Conservation (phyloP, 805 yeast species). For the Ascoidea rubescens region DNA sequence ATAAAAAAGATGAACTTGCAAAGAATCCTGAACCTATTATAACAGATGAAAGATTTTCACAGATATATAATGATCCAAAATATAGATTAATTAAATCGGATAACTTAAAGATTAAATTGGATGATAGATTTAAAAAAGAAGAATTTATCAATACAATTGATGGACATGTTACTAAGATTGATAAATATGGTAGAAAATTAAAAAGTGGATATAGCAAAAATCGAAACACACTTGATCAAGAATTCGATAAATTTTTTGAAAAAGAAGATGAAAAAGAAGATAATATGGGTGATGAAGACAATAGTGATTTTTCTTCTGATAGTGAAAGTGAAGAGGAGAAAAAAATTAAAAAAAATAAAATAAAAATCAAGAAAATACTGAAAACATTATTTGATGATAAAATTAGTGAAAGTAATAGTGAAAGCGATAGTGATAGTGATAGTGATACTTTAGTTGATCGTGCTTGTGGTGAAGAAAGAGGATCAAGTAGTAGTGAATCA, state of each 20-base stretch:
- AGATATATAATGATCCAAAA: constrained; percentile 78
- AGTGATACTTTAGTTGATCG: constrained; percentile 15
- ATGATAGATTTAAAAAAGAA: constrained; percentile 69
- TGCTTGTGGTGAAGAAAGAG: constrained; percentile 14
- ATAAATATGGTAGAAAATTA: constrained; percentile 75
- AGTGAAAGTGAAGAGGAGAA: constrained; percentile 26
- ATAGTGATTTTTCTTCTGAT: constrained; percentile 8
- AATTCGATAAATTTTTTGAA: constrained; percentile 55
- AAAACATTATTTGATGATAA: constrained; percentile 25
- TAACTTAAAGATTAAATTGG: constrained; percentile 64
- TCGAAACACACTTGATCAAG: constrained; percentile 21
- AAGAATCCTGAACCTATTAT: no score
- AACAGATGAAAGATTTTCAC: constrained; percentile 61
- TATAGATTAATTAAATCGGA: constrained; percentile 63
- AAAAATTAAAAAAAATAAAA: constrained; percentile 41
- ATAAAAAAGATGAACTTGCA: no score
- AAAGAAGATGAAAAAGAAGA: constrained; percentile 20
- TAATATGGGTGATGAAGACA: constrained; percentile 9
- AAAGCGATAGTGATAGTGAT: constrained; percentile 15
- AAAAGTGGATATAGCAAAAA: constrained; percentile 24
- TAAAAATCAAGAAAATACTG: constrained; percentile 42
- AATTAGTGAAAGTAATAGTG: constrained; percentile 12
- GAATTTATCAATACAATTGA: constrained; percentile 27
- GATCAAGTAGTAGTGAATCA: constrained; percentile 12
- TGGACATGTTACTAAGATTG: constrained; percentile 37